These are phyloP conservation scores for Suillus placidus DNA, from an alignment of 768 basidiomycete species.

Conservation along the genomic window DNA sequence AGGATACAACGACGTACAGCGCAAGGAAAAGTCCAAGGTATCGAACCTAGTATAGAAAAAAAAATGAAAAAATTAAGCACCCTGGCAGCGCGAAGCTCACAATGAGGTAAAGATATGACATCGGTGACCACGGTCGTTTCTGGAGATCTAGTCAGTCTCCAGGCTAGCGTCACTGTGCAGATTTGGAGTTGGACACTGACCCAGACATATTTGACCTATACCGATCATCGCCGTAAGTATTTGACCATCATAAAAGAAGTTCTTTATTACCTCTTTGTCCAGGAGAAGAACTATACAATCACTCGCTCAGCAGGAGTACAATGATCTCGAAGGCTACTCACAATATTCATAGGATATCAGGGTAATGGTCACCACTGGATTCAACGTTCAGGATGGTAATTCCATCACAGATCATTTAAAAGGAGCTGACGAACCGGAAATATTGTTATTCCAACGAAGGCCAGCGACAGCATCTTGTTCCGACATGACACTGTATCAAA, in stretches of 20 bases:
- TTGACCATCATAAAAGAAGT: background rate
- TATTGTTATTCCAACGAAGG: background rate
- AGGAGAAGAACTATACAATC: background rate
- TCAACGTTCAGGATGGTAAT: background rate
- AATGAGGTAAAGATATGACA: background rate
- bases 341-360: background rate
- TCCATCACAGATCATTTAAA: background rate
- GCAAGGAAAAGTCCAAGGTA: constrained; percentile 2
- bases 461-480: background rate
- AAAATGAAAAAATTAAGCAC: background rate
- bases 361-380: background rate
- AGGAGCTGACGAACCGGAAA: background rate
- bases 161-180: too few relatives aligned
- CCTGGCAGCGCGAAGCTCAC: background rate
- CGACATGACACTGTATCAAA: background rate
- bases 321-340: background rate
- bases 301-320: background rate
- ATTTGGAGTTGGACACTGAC: background rate
- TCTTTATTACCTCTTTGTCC: background rate
- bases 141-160: background rate
- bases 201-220: background rate
- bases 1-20: background rate
- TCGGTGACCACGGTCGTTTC: background rate
- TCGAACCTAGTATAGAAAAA: background rate
- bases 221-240: background rate